phyloP scores from a whole-genome alignment of 345 rosid species.

The Sisymbrium altissimum region DNA sequence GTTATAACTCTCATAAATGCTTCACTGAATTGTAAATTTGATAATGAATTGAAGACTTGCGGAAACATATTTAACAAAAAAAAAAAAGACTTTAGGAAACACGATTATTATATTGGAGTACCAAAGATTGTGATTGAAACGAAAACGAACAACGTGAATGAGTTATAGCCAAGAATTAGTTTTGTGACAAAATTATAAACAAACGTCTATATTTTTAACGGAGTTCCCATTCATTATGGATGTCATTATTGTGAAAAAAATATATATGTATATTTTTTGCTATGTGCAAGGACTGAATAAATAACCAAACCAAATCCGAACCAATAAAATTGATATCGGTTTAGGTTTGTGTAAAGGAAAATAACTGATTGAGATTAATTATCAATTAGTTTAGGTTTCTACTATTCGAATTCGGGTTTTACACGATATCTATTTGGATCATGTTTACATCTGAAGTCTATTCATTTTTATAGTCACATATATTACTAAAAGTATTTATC shows the following conservation, averaged over 20 bases:
- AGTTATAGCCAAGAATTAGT: not conserved
- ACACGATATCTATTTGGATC: too few species aligned
- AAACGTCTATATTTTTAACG: not conserved
- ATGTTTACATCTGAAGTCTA: too few species aligned
- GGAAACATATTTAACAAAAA: not conserved
- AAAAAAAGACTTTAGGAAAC: not conserved
- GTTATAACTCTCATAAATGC: not conserved
- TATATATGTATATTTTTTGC: too few species aligned
- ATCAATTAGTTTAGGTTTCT: too few species aligned
- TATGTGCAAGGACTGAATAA: too few species aligned
- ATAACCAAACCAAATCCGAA: too few species aligned
- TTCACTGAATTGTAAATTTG: not conserved
- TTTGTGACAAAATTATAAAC: not conserved
- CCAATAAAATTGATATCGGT: too few species aligned
- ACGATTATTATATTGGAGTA: not conserved
- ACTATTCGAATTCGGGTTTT: too few species aligned
- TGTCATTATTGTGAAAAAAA: not conserved
- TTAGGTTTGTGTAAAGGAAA: too few species aligned
- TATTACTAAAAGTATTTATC: too few species aligned
- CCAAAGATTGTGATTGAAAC: not conserved
- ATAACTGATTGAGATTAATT: too few species aligned
- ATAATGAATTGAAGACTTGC: not conserved
- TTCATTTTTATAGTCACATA: too few species aligned
- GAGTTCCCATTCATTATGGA: not conserved
- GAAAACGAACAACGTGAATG: not conserved